Conservation (phyloP, 768 basidiomycete species). For the Lactifluus rugatus region DNA sequence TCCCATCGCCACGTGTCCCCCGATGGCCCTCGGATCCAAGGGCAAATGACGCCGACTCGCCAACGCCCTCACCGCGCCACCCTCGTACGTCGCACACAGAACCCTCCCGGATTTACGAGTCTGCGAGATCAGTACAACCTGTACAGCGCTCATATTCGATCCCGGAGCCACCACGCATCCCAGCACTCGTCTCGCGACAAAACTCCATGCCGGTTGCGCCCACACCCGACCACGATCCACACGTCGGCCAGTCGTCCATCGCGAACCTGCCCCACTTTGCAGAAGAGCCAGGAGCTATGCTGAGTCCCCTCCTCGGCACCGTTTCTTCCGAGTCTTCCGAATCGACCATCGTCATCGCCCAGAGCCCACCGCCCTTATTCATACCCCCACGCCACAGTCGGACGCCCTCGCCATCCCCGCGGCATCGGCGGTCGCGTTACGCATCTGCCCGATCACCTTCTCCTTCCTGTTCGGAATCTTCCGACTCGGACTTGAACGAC, state of each 20-base stretch:
- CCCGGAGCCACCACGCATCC: neutral
- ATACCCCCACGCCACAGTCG: constrained; percentile 32
- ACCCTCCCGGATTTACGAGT: constrained; percentile 2
- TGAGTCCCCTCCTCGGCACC: constrained; percentile 25
- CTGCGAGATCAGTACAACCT: neutral
- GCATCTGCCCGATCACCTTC: constrained; percentile 44
- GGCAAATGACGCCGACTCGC: constrained; percentile 3
- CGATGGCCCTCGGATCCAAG: constrained; percentile 6
- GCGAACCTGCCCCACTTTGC: constrained; percentile 22
- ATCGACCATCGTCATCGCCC: constrained; percentile 20
- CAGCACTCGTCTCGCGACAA: constrained; percentile 8
- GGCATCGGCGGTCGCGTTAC: constrained; percentile 32
- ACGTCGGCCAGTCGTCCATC: constrained; percentile 3
- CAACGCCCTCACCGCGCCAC: constrained; percentile 11
- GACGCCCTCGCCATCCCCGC: constrained; percentile 25
- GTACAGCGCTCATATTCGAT: constrained; percentile 16
- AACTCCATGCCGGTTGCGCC: constrained; percentile 14
- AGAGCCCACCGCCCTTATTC: constrained; percentile 26
- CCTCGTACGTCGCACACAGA: constrained; percentile 1
- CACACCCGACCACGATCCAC: neutral
- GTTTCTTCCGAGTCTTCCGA: constrained; percentile 10
- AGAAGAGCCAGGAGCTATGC: constrained; percentile 24
- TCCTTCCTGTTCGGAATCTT: neutral
- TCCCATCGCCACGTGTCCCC: constrained; percentile 12
- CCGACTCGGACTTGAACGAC: constrained; percentile 4